Percentiles rank a stretch among this genome's conserved stretches.
Evolutionary conservation across 1,284 basidiomycete species (phyloP).

Genomic region (Hymenochaete sp.): DNA sequence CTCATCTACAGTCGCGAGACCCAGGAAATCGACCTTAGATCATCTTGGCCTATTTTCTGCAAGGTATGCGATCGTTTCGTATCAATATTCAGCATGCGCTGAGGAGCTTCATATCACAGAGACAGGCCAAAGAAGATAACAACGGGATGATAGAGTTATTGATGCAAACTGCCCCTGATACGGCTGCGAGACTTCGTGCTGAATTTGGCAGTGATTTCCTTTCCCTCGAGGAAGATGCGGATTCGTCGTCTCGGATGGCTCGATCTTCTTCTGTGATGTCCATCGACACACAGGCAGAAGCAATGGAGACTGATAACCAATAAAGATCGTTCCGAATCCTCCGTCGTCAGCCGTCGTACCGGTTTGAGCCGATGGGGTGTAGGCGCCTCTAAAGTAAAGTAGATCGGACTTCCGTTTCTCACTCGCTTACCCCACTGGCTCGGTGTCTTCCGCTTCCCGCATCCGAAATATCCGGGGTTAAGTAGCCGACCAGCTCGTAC

Average conservation of each 20-base stretch:
- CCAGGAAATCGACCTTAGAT: conserved; percentile 12
- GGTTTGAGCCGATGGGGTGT: too few relatives aligned
- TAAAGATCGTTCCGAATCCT: too few relatives aligned
- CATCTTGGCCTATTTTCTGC: conserved; percentile 9
- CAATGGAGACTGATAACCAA: too few relatives aligned
- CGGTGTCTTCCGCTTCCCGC: too few relatives aligned
- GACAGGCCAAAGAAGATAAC: conserved; percentile 9
- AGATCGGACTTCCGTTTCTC: too few relatives aligned
- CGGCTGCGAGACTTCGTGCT: conserved; percentile 4
- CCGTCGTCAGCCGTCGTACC: too few relatives aligned
- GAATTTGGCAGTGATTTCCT: too few relatives aligned
- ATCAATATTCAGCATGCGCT: neutral
- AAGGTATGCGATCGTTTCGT: conserved; percentile 1
- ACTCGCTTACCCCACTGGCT: too few relatives aligned
- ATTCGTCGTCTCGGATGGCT: neutral
- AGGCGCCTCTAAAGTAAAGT: too few relatives aligned
- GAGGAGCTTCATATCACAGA: neutral
- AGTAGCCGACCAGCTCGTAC: too few relatives aligned
- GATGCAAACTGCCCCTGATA: conserved; percentile 3
- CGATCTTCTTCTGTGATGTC: neutral
- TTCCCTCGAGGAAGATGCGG: too few relatives aligned
- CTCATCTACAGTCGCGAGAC: conserved; percentile 54
- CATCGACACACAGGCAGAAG: neutral
- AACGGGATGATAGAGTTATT: neutral
- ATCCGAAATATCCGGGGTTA: too few relatives aligned